Evolutionary conservation across 352 stramenopile species (phyloP).

Genomic region (Pythium oligandrum): DNA sequence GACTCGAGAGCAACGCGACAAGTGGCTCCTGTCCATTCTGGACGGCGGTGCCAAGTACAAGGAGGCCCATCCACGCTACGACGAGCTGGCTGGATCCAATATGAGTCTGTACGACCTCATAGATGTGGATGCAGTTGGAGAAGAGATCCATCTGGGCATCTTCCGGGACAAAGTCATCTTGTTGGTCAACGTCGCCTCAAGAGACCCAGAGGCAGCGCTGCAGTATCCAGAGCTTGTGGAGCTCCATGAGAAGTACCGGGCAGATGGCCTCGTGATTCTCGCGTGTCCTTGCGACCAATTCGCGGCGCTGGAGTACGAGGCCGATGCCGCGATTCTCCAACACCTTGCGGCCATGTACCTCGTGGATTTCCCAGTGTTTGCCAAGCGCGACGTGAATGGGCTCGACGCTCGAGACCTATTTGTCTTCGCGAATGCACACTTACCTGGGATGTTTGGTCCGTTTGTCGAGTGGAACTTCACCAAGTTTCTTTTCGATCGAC

Average conservation of each 20-base stretch:
- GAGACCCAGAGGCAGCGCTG: slow-evolving; percentile 62
- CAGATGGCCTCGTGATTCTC: slow-evolving; percentile 36
- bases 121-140: slow-evolving; percentile 9
- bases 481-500: slow-evolving; percentile 56
- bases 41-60: slow-evolving; percentile 20
- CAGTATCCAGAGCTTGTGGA: slow-evolving; percentile 76
- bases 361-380: slow-evolving; percentile 31
- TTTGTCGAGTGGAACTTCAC: slow-evolving; percentile 72
- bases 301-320: slow-evolving; percentile 46
- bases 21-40: slow-evolving; percentile 17
- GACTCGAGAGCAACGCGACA: slow-evolving; percentile 3
- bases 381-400: slow-evolving; percentile 75
- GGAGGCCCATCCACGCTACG: slow-evolving; percentile 7
- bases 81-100: background rate
- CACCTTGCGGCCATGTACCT: slow-evolving; percentile 23
- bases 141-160: slow-evolving; percentile 15
- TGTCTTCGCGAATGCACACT: slow-evolving; percentile 51
- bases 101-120: slow-evolving; percentile 19
- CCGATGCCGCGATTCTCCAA: slow-evolving; percentile 23
- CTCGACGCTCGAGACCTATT: slow-evolving; percentile 56
- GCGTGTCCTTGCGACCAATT: slow-evolving; percentile 85
- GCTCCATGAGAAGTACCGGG: slow-evolving; percentile 41
- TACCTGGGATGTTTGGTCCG: slow-evolving; percentile 24
- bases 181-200: slow-evolving; percentile 78
- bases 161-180: slow-evolving; percentile 40